Base-by-base conservation (phyloP, 768 basidiomycete genomes). In the Udeniomyces megalosporus region DNA sequence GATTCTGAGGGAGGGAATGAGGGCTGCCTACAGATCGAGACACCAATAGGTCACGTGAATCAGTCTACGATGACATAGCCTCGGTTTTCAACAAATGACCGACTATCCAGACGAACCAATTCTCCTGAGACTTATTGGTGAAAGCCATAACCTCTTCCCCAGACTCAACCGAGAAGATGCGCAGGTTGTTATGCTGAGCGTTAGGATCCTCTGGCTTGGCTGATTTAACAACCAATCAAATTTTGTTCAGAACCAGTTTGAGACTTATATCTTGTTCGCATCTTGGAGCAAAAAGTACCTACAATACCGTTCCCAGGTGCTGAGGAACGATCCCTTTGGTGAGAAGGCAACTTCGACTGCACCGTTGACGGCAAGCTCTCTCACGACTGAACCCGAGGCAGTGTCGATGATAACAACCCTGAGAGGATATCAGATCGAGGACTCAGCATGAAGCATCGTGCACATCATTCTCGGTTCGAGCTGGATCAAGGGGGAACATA, bases 251-350 rank as follows among this genome's bases (percentile, higher is more conserved):
- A n/a, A n/a, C n/a, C n/a, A n/a, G n/a, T n/a, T n/a, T n/a, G n/a
- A n/a, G n/a, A n/a, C n/a, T n/a, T n/a, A n/a, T n/a, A n/a, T n/a
- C n/a, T n/a, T n/a, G n/a, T n/a, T n/a, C n/a, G n/a, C n/a, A n/a
- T n/a, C n/a, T n/a, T n/a, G n/a, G n/a, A n/a, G n/a, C n/a, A n/a
- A n/a, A 3, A 0, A 2, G 10, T 58, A 73, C 78, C 56, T 69
- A 83, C 83, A 77, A 68, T 85, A 88, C 62, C 95, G 82, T 76
- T 96, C 92, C 88, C 92, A 97, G 51, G 88, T 92, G 58, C 89
- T 92, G 47, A 99, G 71, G 74, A 88, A 96, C 0, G 86, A 89
- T 44, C 89, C 92, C 65, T 86, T 81, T 11, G 95, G 92, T 6
- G 93, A 97, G 75, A 99, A 95, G 69, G 80, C 80, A 68, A 96